A percentile compares a stretch with the other conserved stretches of the same genome.
phyloP scores from a whole-genome alignment of 352 stramenopile genomes.

The Phytophthora lateralis region DNA sequence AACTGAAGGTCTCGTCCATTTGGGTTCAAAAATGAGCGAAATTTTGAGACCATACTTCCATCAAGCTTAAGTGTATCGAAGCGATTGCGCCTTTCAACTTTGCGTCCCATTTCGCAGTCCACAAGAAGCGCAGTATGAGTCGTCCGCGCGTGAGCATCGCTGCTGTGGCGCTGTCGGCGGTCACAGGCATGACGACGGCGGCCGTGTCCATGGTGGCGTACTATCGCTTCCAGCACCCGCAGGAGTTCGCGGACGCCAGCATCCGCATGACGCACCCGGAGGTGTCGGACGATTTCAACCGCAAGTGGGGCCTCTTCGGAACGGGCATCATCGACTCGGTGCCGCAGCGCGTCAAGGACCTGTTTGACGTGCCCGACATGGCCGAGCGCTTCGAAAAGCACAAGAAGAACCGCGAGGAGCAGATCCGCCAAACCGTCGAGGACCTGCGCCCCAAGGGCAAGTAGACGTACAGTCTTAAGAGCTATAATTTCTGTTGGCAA shows the following conservation, averaged over 20 bases:
- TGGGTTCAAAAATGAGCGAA: slow-evolving; percentile 18
- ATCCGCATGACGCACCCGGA: slow-evolving; percentile 84
- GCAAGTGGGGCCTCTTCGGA: slow-evolving; percentile 86
- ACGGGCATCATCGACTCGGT: slow-evolving; percentile 79
- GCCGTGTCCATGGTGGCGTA: slow-evolving; percentile 84
- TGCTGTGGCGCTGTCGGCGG: slow-evolving; percentile 68
- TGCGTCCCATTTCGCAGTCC: slow-evolving; percentile 1
- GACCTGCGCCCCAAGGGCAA: slow-evolving; percentile 78
- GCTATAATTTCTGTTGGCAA: background rate
- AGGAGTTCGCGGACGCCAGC: slow-evolving; percentile 83
- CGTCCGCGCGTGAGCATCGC: slow-evolving; percentile 53
- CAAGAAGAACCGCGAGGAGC: slow-evolving; percentile 67
- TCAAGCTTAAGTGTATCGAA: background rate
- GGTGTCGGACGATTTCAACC: slow-evolving; percentile 67
- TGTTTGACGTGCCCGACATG: slow-evolving; percentile 70
- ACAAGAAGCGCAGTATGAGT: slow-evolving; percentile 32
- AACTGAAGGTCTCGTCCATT: slow-evolving; percentile 43
- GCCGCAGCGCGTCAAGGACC: slow-evolving; percentile 64
- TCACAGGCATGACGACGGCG: slow-evolving; percentile 83
- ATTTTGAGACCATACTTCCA: no score
- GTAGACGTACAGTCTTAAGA: slow-evolving; percentile 15
- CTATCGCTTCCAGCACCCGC: slow-evolving; percentile 81
- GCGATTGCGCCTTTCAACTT: slow-evolving; percentile 14
- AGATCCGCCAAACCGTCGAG: slow-evolving; percentile 78
- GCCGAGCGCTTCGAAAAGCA: slow-evolving; percentile 73